These are phyloP conservation scores for Citrus sp. DNA, from an alignment of 345 rosid species.

Conservation along the genomic window DNA sequence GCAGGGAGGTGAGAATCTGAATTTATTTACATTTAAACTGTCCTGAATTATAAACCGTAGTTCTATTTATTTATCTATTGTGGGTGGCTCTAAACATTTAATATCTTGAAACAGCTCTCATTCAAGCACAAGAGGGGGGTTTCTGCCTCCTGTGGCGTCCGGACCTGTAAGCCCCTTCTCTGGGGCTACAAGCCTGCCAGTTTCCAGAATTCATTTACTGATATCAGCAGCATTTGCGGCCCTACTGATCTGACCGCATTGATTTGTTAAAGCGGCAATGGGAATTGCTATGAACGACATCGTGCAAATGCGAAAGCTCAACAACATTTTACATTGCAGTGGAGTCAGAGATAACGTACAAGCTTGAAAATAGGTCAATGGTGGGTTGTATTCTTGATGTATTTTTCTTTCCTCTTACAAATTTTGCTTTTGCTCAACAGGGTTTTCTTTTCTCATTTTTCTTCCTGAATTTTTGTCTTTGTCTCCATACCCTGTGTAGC, in stretches of 20 bases:
- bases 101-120: conserved; percentile 40
- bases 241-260: conserved; percentile 12
- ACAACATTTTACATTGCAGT: not conserved
- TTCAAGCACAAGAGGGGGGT: conserved; percentile 34
- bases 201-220: conserved; percentile 25
- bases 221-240: conserved; percentile 33
- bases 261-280: not conserved
- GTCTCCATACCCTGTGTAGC: not conserved
- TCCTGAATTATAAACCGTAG: not conserved
- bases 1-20: conserved; percentile 67
- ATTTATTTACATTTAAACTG: not conserved
- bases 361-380: not conserved
- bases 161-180: conserved; percentile 64
- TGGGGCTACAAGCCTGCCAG: conserved; percentile 31
- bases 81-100: conserved; percentile 1
- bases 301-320: not conserved
- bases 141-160: conserved; percentile 47
- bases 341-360: not conserved
- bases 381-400: not conserved
- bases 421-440: not conserved
- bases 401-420: not conserved
- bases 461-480: not conserved
- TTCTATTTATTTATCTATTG: not conserved
- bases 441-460: not conserved
- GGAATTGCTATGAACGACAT: not conserved